These are phyloP conservation scores for Dothidotthia symphoricarpi DNA, from an alignment of 2,329 filamentous ascomycete genomes.

Conservation along the genomic window DNA sequence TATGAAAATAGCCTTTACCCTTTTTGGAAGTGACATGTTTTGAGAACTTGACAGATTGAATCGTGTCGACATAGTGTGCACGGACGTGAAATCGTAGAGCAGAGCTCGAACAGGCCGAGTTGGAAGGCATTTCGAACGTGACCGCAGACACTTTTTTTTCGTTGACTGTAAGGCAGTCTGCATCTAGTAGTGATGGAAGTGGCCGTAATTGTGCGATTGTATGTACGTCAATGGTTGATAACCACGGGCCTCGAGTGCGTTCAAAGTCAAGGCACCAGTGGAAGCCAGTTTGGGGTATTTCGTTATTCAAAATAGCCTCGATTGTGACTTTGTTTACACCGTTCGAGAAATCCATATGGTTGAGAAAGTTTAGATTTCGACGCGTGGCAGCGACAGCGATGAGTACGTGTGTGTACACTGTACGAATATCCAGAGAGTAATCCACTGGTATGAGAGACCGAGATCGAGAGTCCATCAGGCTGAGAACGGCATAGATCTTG, in stretches of 20 bases:
- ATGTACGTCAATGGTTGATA: too few relatives aligned
- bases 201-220: too few relatives aligned
- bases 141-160: background rate
- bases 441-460: constrained; percentile 4
- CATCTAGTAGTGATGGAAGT: too few relatives aligned
- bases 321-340: too few relatives aligned
- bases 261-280: too few relatives aligned
- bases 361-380: background rate
- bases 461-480: constrained; percentile 5
- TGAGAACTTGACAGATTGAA: background rate
- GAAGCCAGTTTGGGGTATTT: too few relatives aligned
- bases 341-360: too few relatives aligned
- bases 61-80: constrained; percentile 1
- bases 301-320: too few relatives aligned
- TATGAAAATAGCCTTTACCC: too few relatives aligned
- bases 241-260: too few relatives aligned
- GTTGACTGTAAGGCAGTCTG: too few relatives aligned
- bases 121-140: background rate
- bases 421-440: constrained; percentile 3
- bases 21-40: too few relatives aligned
- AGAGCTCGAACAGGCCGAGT: background rate
- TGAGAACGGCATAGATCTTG: constrained; percentile 9
- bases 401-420: background rate
- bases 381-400: background rate
- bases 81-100: background rate